Evolutionary conservation across 768 basidiomycete genomes (phyloP).

Genomic region (Cubamyces sp.): DNA sequence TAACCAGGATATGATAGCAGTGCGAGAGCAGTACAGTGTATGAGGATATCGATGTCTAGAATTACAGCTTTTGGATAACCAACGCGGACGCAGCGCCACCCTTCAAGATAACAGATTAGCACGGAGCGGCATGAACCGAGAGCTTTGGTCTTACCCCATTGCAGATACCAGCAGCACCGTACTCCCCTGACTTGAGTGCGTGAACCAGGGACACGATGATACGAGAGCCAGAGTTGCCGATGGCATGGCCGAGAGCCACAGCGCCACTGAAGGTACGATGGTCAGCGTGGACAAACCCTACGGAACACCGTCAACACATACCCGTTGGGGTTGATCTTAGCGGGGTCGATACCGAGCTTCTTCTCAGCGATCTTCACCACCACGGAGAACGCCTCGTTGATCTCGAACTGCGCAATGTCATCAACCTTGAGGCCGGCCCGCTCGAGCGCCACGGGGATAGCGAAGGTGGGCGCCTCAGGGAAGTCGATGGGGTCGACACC

Average conservation of each 20-base stretch:
- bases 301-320: slow-evolving; percentile 40
- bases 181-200: slow-evolving; percentile 89
- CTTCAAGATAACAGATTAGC: slow-evolving; percentile 43
- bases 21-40: slow-evolving; percentile 23
- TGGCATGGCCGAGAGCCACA: slow-evolving; percentile 94
- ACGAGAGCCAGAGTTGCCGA: slow-evolving; percentile 94
- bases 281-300: slow-evolving; percentile 15
- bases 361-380: slow-evolving; percentile 93
- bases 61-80: slow-evolving; percentile 81
- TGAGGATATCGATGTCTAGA: slow-evolving; percentile 6
- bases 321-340: slow-evolving; percentile 92
- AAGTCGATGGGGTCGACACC: slow-evolving; percentile 98
- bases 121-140: background rate
- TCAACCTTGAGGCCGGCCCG: slow-evolving; percentile 80
- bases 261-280: slow-evolving; percentile 69
- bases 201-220: slow-evolving; percentile 94
- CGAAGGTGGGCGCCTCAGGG: slow-evolving; percentile 91
- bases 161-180: slow-evolving; percentile 95
- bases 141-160: slow-evolving; percentile 74
- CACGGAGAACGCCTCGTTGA: slow-evolving; percentile 98
- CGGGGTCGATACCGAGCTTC: slow-evolving; percentile 78
- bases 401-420: slow-evolving; percentile 91
- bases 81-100: slow-evolving; percentile 93
- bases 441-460: slow-evolving; percentile 86
- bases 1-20: slow-evolving; percentile 25